Evolutionary conservation across 768 basidiomycete species (phyloP), one percentile per base, ranked within the genome.

Genomic region (Polyporus arcularius): DNA sequence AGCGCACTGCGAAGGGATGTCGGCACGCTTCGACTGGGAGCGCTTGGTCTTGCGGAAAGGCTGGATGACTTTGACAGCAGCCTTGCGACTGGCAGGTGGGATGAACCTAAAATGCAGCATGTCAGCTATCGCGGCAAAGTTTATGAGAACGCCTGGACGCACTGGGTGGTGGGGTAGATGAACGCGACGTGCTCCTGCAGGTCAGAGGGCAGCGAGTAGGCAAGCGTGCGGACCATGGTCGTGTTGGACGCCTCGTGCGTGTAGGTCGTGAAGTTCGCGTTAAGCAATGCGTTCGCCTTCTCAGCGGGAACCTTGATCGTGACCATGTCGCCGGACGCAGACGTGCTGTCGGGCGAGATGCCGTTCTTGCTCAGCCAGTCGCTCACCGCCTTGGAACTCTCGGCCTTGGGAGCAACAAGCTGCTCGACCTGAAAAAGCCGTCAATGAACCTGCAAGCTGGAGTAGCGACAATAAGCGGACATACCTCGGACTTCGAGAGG

Each of bases 321-420:
- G n/a, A 78, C 56, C 74, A 75, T 74, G 67, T 79, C 76, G 4
- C 69, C 67, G 12, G 71, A 60, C 14, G 70, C 65, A 3, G 73
- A 68, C 26, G 62, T 53, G 5, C 58, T 39, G 30, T 55, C 58
- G n/a, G 73, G 57, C n/a, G 59, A 64, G 47, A 75, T 51, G 16
- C 58, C 65, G 59, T 74, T 68, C 45, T 67, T 64, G 12, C 52
- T 39, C 16, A 74, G 63, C 70, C 71, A 74, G 11, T 60, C 55
- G 48, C 55, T 67, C 12, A 74, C 71, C 9, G 71, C 68, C 5
- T 62, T 45, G 1, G 65, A 58, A 8, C 62, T 70, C 43, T 71
- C 71, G 4, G 65, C 40, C 30, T 64, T 55, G 0, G 74, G 74
- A 0, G 41, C 40, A 28, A 26, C 53, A 42, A 38, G 40, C 14